Conservation (phyloP, 352 stramenopile species). For the Hyaloperonospora brassicae region DNA sequence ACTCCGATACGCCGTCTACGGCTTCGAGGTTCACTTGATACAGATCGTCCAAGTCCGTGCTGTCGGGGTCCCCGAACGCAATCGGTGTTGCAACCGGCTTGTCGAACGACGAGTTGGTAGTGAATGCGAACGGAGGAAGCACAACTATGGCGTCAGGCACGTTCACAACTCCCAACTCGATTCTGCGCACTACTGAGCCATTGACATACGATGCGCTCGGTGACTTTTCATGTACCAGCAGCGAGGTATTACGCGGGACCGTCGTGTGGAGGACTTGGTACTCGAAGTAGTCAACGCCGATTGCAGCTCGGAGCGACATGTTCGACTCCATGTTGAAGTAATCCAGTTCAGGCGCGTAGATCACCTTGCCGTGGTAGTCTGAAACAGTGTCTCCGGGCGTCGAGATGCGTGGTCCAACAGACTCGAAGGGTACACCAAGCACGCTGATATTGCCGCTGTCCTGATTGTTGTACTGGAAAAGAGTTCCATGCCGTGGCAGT, state of each 20-base stretch:
- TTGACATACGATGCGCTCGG: constrained; percentile 9
- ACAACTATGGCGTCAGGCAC: constrained; percentile 37
- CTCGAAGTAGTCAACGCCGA: constrained; percentile 27
- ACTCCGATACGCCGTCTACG: constrained; percentile 22
- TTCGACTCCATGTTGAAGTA: constrained; percentile 40
- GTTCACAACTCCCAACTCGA: constrained; percentile 51
- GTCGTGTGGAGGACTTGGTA: constrained; percentile 23
- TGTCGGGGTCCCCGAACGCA: constrained; percentile 49
- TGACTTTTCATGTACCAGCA: constrained; percentile 13
- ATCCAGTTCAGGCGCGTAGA: constrained; percentile 43
- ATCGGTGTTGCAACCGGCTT: constrained; percentile 30
- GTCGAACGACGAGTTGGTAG: constrained; percentile 15
- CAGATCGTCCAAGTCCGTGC: constrained; percentile 13
- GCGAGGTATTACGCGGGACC: constrained; percentile 3
- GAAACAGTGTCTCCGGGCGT: constrained; percentile 9
- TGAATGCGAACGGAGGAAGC: constrained; percentile 37
- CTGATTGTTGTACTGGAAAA: constrained; percentile 42
- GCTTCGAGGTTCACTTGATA: constrained; percentile 47
- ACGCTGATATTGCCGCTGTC: neutral
- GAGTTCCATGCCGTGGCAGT: constrained; percentile 32
- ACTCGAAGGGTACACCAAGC: constrained; percentile 4
- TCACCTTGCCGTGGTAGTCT: constrained; percentile 25
- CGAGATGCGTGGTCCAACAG: constrained; percentile 20
- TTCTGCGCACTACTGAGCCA: constrained; percentile 14
- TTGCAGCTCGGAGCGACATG: neutral